Base-by-base conservation (phyloP, 768 basidiomycete species). In the Boletus tomentosulus region DNA sequence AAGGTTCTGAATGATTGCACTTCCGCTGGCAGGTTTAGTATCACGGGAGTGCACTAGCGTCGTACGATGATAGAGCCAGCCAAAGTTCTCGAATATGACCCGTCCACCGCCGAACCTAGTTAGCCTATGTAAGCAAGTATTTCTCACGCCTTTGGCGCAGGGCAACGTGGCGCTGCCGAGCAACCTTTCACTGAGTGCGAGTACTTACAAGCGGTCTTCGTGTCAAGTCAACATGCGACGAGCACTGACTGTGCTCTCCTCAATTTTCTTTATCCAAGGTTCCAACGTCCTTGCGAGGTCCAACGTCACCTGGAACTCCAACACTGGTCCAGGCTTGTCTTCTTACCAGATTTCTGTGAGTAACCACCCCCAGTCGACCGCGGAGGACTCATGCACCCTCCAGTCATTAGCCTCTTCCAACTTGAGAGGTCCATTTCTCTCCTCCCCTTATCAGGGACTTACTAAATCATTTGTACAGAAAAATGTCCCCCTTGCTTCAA, bases 401-500 rank as follows among this genome's bases (percentile, higher is more conserved):
- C 28, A 68, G 67, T 62, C 62, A 3, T 54, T 69, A 24, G 51
- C 39, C n/a, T 49, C 64, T 34, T 54, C 65, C 33, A 45, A 54
- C 42, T 49, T 30, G 33, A 58, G 25, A 57, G 57, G 69, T 67
- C 3, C 7, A n/a, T 46, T 24, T 46, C 27, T 34, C 22, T 9
- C 6, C 9, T 39, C 38, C 37, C 1, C 15, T 10, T 10, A 6
- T 10, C 27, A 33, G 11, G 31, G 6, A 15, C 19, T 35, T 48
- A 27, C 38, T 48, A 4, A 53, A 10, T 3, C 39, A 3, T 19
- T 28, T 19, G 13, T 38, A 1, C 24, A 84, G 83, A 75, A 28
- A 76, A 81, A 70, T 91, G 89, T 58, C 89, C 89, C 7, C 88
- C 88, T 4, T 98, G 95, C 72, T 99, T 99, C 78, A 98, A 99